Evolutionary conservation across 768 basidiomycete genomes (phyloP).

Genomic region (Suillus americanus): DNA sequence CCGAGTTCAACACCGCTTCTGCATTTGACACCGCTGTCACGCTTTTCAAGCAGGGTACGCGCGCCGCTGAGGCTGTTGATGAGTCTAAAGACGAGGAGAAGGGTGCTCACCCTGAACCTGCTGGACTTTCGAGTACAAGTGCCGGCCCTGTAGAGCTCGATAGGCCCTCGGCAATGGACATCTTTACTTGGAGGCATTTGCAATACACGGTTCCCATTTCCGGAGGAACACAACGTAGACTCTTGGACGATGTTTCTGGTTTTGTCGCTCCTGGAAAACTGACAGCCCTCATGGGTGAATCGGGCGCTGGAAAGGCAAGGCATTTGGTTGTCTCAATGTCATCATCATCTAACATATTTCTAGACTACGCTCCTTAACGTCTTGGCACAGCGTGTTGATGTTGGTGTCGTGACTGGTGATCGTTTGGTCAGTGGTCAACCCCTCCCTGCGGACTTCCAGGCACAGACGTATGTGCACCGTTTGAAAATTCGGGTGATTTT

Average conservation of each 20-base stretch:
- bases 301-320: slow-evolving; percentile 59
- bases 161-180: slow-evolving; percentile 32
- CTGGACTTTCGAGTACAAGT: background rate
- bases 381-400: slow-evolving; percentile 69
- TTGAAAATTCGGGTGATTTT: slow-evolving; percentile 55
- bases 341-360: slow-evolving; percentile 34
- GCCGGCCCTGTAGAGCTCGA: background rate
- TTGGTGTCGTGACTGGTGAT: slow-evolving; percentile 64
- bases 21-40: slow-evolving; percentile 42
- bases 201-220: slow-evolving; percentile 76
- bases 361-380: slow-evolving; percentile 76
- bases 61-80: slow-evolving; percentile 19
- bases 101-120: slow-evolving; percentile 2
- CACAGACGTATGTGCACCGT: slow-evolving; percentile 65
- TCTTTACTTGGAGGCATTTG: slow-evolving; percentile 81
- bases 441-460: slow-evolving; percentile 51
- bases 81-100: slow-evolving; percentile 17
- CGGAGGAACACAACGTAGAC: slow-evolving; percentile 48
- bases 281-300: slow-evolving; percentile 87
- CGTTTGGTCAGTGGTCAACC: slow-evolving; percentile 66
- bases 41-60: slow-evolving; percentile 65
- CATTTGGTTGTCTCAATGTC: background rate
- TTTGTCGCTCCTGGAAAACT: slow-evolving; percentile 86
- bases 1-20: slow-evolving; percentile 48
- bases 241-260: slow-evolving; percentile 76